Evolutionary conservation across 73 alveolate species (phyloP).

Genomic region (Paramecium sexaurelia): DNA sequence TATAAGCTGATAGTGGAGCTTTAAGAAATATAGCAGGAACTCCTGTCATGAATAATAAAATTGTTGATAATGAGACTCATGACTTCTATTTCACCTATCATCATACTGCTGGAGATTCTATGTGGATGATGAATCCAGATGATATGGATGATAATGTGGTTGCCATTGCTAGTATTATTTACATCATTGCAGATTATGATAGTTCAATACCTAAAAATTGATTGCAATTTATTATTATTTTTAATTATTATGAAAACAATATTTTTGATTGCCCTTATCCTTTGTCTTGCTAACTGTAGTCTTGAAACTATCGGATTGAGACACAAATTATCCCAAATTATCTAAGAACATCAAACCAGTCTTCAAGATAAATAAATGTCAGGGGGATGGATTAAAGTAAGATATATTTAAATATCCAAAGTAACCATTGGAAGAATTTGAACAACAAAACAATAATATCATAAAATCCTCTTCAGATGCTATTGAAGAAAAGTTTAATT

Average conservation of each 20-base stretch:
- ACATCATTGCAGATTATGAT: neutral
- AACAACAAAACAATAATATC: neutral
- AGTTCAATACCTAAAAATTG: neutral
- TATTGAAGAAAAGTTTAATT: neutral
- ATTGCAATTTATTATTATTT: neutral
- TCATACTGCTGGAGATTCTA: conserved; percentile 70
- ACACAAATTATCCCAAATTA: neutral
- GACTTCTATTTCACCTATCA: conserved; percentile 63
- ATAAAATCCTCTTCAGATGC: neutral
- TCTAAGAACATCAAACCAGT: neutral
- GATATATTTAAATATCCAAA: neutral
- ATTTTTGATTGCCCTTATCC: neutral
- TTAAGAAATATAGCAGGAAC: conserved; percentile 15
- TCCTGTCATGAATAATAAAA: conserved; percentile 50
- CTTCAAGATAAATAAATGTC: neutral
- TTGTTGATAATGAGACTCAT: conserved; percentile 14
- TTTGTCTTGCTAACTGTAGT: neutral
- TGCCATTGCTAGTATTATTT: conserved; percentile 37
- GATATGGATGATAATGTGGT: conserved; percentile 66
- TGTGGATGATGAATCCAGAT: conserved; percentile 63
- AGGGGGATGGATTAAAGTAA: conserved; percentile 22
- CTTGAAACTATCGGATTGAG: conserved; percentile 23
- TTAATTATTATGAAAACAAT: neutral
- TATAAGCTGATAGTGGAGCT: neutral
- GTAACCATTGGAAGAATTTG: neutral